A percentile compares a stretch with the other conserved stretches of the same genome.
Evolutionary conservation across 1,139 yeast species (phyloP).

Genomic region (Zygosaccharomyces pseudobailii): DNA sequence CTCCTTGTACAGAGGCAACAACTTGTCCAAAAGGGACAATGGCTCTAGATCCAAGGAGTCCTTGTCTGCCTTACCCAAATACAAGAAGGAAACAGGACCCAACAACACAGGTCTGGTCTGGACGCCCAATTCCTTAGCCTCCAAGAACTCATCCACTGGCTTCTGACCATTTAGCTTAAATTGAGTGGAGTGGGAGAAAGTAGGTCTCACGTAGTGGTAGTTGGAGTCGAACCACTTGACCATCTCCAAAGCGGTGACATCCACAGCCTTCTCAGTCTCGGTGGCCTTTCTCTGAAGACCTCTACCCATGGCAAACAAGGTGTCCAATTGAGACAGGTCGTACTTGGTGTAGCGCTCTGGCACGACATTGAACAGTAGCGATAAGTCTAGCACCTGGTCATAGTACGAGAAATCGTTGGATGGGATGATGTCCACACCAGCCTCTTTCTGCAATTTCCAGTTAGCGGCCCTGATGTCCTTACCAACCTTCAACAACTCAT

Average conservation of each 20-base stretch:
- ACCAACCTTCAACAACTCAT: constrained; percentile 86
- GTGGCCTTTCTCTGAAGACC: constrained; percentile 98
- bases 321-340: constrained; percentile 84
- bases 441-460: constrained; percentile 96
- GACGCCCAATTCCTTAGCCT: constrained; percentile 94
- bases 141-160: constrained; percentile 96
- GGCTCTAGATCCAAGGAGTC: constrained; percentile 95
- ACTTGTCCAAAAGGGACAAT: constrained; percentile 77
- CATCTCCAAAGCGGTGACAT: constrained; percentile 99
- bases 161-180: constrained; percentile 94
- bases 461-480: constrained; percentile 91
- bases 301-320: constrained; percentile 98
- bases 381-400: constrained; percentile 93
- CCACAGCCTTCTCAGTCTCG: constrained; percentile 82
- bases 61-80: constrained; percentile 96
- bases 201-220: constrained; percentile 99
- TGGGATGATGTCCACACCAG: constrained; percentile 96
- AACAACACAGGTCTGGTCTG: constrained; percentile 95
- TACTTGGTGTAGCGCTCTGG: constrained; percentile 96
- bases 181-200: constrained; percentile 89
- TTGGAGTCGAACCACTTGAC: constrained; percentile 99
- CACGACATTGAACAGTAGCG: constrained; percentile 87
- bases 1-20: constrained; percentile 89
- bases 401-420: constrained; percentile 98
- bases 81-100: constrained; percentile 94